phyloP scores from a whole-genome alignment of 257 asterid genomes.

The Echium plantagineum region DNA sequence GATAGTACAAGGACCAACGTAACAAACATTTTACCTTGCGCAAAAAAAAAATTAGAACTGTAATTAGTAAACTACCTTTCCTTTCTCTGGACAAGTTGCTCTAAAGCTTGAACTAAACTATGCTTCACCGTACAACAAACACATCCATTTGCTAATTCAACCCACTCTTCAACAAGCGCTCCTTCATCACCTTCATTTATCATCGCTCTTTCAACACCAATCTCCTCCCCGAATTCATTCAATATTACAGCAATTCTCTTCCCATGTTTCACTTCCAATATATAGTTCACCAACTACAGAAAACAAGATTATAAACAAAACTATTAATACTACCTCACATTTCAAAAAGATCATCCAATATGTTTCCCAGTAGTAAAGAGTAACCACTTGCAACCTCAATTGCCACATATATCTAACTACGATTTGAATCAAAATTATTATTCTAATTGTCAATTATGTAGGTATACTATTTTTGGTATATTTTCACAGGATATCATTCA shows the following conservation, averaged over 20 bases:
- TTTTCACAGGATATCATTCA: background rate
- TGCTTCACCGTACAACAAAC: slow-evolving; percentile 95
- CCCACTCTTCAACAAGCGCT: slow-evolving; percentile 95
- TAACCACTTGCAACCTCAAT: too few relatives aligned
- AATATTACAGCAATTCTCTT: slow-evolving; percentile 89
- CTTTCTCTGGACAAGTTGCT: slow-evolving; percentile 93
- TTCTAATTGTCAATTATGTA: too few relatives aligned
- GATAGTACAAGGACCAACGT: too few relatives aligned
- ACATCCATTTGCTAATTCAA: slow-evolving; percentile 95
- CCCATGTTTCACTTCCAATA: slow-evolving; percentile 68
- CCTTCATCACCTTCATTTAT: slow-evolving; percentile 95
- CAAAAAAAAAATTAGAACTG: background rate
- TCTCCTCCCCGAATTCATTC: slow-evolving; percentile 92
- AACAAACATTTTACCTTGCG: background rate
- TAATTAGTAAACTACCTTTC: slow-evolving; percentile 42
- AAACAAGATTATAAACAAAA: background rate
- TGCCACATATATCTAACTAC: too few relatives aligned
- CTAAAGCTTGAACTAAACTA: slow-evolving; percentile 95
- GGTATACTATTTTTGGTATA: too few relatives aligned
- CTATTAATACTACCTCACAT: too few relatives aligned
- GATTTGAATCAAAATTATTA: too few relatives aligned
- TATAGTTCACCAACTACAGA: slow-evolving; percentile 64
- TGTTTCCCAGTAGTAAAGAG: too few relatives aligned
- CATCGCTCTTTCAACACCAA: slow-evolving; percentile 98
- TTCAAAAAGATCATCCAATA: too few relatives aligned